Evolutionary conservation across 345 rosid species (phyloP).

Genomic region (Cardamine chenopodiifolia): DNA sequence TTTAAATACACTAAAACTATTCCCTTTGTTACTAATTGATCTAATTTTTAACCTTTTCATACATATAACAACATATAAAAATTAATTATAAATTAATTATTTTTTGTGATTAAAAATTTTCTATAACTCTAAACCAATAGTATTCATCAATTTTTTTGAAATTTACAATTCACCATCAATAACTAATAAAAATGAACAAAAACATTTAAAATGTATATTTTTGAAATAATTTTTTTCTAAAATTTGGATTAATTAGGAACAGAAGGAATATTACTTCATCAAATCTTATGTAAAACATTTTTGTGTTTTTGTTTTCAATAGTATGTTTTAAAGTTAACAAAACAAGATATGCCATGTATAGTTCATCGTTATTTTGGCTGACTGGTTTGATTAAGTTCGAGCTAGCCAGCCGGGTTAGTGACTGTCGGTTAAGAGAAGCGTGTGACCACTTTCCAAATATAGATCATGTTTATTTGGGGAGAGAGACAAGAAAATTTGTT

Average conservation of each 20-base stretch:
- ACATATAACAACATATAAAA: too few relatives aligned
- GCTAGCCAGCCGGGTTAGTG: slow-evolving; percentile 5
- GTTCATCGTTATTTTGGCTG: neutral
- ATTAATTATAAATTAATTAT: too few relatives aligned
- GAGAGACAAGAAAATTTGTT: slow-evolving; percentile 26
- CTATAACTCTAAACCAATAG: too few relatives aligned
- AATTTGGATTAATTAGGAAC: too few relatives aligned
- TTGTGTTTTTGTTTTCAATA: neutral
- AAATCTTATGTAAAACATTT: neutral
- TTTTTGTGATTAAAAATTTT: too few relatives aligned
- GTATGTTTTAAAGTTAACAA: neutral
- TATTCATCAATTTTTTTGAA: too few relatives aligned
- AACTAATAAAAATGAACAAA: too few relatives aligned
- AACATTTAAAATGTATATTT: too few relatives aligned
- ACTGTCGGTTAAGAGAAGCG: slow-evolving; percentile 26
- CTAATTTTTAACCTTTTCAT: too few relatives aligned
- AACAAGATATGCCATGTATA: neutral
- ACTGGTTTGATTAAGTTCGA: neutral
- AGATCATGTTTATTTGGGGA: slow-evolving; percentile 33
- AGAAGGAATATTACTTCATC: neutral
- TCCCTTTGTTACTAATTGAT: too few relatives aligned
- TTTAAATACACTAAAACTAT: neutral
- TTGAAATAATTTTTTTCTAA: too few relatives aligned
- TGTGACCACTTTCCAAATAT: slow-evolving; percentile 36
- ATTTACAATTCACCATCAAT: too few relatives aligned